These are phyloP conservation scores for Capronia americana DNA, from an alignment of 2,329 filamentous ascomycete genomes.

Conservation along the genomic window DNA sequence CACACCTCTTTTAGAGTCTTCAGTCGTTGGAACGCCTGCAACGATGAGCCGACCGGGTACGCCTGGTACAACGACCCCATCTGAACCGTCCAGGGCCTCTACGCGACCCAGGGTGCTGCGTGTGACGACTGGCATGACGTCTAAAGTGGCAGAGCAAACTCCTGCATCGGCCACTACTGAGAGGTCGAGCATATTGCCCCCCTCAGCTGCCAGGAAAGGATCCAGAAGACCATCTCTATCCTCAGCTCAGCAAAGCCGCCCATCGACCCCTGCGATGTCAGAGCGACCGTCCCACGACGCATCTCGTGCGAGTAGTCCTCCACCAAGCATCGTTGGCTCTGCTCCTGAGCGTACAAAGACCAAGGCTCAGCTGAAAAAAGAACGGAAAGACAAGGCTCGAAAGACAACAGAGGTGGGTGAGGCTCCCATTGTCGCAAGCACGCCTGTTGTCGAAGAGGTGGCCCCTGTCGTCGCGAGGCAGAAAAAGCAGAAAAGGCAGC, in stretches of 20 bases:
- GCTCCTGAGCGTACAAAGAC: constrained; percentile 66
- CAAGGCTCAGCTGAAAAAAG: constrained; percentile 68
- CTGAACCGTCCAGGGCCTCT: constrained; percentile 24
- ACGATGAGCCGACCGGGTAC: constrained; percentile 31
- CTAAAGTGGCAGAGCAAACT: constrained; percentile 31
- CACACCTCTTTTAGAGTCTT: constrained; percentile 29
- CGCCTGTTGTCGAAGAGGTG: constrained; percentile 54
- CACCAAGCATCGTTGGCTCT: constrained; percentile 62
- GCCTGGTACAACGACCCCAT: constrained; percentile 29
- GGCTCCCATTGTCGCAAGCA: constrained; percentile 36
- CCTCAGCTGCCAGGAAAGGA: constrained; percentile 28
- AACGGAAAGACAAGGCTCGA: constrained; percentile 58
- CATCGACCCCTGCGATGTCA: constrained; percentile 65
- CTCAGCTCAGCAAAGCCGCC: constrained; percentile 64
- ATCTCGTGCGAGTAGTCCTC: constrained; percentile 66
- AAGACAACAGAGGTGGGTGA: constrained; percentile 53
- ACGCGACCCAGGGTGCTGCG: constrained; percentile 35
- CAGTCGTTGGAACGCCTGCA: constrained; percentile 28
- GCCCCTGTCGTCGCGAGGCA: constrained; percentile 69
- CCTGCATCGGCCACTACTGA: constrained; percentile 37
- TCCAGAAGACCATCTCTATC: constrained; percentile 43
- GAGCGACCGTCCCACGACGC: constrained; percentile 58
- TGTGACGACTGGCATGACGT: constrained; percentile 34
- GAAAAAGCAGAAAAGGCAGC: constrained; percentile 59
- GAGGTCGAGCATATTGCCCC: constrained; percentile 31